Evolutionary conservation across 202 grass and related monocot genomes (phyloP).

Genomic region (Carex sylvatica): DNA sequence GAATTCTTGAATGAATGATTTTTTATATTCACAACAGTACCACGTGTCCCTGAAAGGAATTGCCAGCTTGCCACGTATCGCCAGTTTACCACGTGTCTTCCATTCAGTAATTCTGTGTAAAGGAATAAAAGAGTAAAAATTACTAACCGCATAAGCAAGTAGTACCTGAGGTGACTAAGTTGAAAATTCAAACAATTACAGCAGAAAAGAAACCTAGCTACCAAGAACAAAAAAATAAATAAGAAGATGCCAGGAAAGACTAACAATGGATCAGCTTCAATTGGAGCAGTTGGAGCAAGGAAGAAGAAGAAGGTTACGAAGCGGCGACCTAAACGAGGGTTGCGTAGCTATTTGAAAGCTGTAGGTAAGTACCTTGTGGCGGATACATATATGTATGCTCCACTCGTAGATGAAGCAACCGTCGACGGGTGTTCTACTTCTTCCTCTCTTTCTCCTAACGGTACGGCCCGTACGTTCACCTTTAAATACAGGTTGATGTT

Average conservation of each 20-base stretch:
- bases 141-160: background rate
- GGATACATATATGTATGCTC: slow-evolving; percentile 72
- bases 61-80: background rate
- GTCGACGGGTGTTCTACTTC: background rate
- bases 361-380: slow-evolving; percentile 46
- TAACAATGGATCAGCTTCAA: slow-evolving; percentile 32
- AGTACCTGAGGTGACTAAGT: background rate
- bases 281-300: slow-evolving; percentile 30
- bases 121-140: background rate
- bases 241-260: background rate
- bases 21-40: background rate
- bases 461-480: background rate
- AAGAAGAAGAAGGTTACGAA: slow-evolving; percentile 33
- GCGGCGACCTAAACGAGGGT: background rate
- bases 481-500: slow-evolving; percentile 15
- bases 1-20: background rate
- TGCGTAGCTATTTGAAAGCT: slow-evolving; percentile 24
- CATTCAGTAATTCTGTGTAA: background rate
- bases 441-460: background rate
- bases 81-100: slow-evolving; percentile 2
- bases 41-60: background rate
- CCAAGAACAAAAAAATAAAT: background rate
- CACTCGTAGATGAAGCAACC: background rate
- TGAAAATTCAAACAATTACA: background rate
- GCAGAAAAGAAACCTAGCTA: background rate